These are phyloP conservation scores for Radiomyces spectabilis DNA, from an alignment of 192 early-diverging fungal species.

Conservation along the genomic window DNA sequence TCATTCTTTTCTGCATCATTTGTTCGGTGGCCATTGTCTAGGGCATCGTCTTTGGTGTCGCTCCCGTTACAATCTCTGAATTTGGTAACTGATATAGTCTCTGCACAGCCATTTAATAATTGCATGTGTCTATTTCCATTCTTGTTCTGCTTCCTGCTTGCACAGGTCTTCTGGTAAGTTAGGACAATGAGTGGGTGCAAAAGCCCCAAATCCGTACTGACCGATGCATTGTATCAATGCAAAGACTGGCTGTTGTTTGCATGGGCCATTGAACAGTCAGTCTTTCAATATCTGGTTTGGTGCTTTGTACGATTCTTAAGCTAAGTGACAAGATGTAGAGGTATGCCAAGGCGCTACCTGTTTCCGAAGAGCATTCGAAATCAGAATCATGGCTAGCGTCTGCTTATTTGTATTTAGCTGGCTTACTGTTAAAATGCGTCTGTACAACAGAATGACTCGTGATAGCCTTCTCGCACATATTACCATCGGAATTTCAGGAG, in stretches of 20 bases:
- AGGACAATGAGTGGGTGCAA: not conserved
- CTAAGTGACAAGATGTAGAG: conserved; percentile 12
- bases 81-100: conserved; percentile 17
- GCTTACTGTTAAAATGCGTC: not conserved
- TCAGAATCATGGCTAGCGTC: conserved; percentile 2
- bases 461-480: too few species aligned
- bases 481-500: too few species aligned
- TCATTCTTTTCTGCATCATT: conserved; percentile 15
- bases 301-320: conserved; percentile 17
- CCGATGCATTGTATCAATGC: not conserved
- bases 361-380: conserved; percentile 10
- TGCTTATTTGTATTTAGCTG: not conserved
- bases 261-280: conserved; percentile 24
- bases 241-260: conserved; percentile 27
- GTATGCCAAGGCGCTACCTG: conserved; percentile 17
- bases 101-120: too few species aligned
- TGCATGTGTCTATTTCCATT: not conserved
- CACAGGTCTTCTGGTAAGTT: conserved; percentile 10
- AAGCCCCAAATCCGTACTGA: too few species aligned
- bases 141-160: conserved; percentile 4
- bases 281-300: conserved; percentile 25
- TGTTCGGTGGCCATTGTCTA: conserved; percentile 14
- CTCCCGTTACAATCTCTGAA: conserved; percentile 19
- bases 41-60: conserved; percentile 24
- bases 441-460: too few species aligned